Evolutionary conservation across 495 filamentous ascomycete genomes (phyloP).

Genomic region (Aspergillus nidulans): DNA sequence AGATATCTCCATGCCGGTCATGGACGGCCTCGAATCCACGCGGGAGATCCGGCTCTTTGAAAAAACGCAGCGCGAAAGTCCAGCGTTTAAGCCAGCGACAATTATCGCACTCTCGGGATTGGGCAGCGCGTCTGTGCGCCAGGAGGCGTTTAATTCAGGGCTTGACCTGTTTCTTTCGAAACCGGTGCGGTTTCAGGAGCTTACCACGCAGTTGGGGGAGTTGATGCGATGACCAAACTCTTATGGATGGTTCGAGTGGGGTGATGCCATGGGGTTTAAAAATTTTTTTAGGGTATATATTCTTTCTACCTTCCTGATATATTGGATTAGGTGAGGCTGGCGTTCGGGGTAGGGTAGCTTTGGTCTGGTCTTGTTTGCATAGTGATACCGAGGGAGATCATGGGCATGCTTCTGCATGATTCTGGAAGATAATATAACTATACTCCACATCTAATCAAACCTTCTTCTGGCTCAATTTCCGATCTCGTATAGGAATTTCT

Average conservation of each 20-base stretch:
- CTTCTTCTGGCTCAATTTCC: too few species aligned
- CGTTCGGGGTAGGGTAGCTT: too few species aligned
- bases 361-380: too few species aligned
- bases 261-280: background rate
- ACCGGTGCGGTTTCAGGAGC: conserved; percentile 2
- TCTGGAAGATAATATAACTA: too few species aligned
- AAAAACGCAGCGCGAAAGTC: background rate
- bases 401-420: too few species aligned
- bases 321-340: too few species aligned
- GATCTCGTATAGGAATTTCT: too few species aligned
- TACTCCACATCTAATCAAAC: too few species aligned
- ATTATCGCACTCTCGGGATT: conserved; percentile 9
- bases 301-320: too few species aligned
- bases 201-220: background rate
- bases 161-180: conserved; percentile 12
- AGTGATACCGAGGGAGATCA: too few species aligned
- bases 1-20: conserved; percentile 18
- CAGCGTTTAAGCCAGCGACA: background rate
- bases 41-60: conserved; percentile 12
- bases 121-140: conserved; percentile 2
- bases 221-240: conserved; percentile 1
- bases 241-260: background rate
- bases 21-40: conserved; percentile 14
- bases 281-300: background rate
- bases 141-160: conserved; percentile 10